A percentile compares a stretch with the other conserved stretches of the same genome.
phyloP scores from a whole-genome alignment of 352 stramenopile species.

The Pythium monospermum region DNA sequence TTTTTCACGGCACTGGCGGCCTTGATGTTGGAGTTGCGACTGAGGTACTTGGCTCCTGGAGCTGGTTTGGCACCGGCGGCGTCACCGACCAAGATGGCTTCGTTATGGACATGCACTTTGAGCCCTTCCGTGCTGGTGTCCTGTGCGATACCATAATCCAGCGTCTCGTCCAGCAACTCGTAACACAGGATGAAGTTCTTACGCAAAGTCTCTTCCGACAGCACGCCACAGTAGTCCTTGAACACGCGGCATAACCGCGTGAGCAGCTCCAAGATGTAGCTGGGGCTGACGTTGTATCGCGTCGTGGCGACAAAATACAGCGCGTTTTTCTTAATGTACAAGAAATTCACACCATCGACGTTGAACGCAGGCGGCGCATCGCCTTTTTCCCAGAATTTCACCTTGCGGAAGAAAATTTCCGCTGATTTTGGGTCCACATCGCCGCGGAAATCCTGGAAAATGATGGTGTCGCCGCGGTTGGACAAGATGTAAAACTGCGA shows the following conservation, averaged over 20 bases:
- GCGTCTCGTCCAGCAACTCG: slow-evolving; percentile 98
- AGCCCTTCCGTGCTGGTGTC: slow-evolving; percentile 97
- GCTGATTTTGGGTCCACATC: slow-evolving; percentile 82
- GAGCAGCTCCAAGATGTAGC: slow-evolving; percentile 95
- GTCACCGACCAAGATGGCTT: slow-evolving; percentile 93
- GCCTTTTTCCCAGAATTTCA: slow-evolving; percentile 98
- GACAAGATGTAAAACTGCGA: slow-evolving; percentile 99
- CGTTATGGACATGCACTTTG: slow-evolving; percentile 98
- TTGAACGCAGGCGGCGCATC: slow-evolving; percentile 96
- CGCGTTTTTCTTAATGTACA: slow-evolving; percentile 98
- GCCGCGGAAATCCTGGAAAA: slow-evolving; percentile 95
- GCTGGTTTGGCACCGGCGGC: slow-evolving; percentile 82
- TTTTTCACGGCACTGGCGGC: slow-evolving; percentile 86
- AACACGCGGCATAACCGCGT: slow-evolving; percentile 94
- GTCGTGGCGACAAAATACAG: slow-evolving; percentile 98
- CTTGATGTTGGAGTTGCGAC: slow-evolving; percentile 72
- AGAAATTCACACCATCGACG: slow-evolving; percentile 97
- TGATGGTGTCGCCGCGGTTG: slow-evolving; percentile 97
- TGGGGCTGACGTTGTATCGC: slow-evolving; percentile 94
- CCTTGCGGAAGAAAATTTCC: slow-evolving; percentile 98
- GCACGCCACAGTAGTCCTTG: slow-evolving; percentile 99
- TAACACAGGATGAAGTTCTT: slow-evolving; percentile 99
- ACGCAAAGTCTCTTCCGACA: slow-evolving; percentile 97
- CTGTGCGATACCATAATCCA: slow-evolving; percentile 99
- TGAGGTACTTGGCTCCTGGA: slow-evolving; percentile 88